Evolutionary conservation across 2,329 filamentous ascomycete genomes (phyloP).

Genomic region (Colletotrichum siamense): DNA sequence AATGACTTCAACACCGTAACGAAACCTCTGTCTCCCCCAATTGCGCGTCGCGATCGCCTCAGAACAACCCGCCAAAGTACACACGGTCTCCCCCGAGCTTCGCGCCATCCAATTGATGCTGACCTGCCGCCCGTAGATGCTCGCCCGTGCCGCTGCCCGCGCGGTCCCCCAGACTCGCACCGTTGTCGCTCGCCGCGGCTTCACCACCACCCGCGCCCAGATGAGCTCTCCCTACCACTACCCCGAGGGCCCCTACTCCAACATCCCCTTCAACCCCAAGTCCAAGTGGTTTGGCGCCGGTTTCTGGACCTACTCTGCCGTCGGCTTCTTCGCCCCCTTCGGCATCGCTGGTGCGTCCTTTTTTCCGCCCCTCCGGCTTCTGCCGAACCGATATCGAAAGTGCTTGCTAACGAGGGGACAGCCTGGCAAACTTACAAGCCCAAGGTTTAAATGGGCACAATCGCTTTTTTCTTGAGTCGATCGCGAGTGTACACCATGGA

Average conservation of each 20-base stretch:
- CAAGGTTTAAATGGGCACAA: conserved; percentile 38
- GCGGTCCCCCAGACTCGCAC: conserved; percentile 67
- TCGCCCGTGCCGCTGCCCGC: conserved; percentile 73
- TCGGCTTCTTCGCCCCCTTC: conserved; percentile 67
- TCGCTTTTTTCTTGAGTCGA: conserved; percentile 13
- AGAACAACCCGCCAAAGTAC: conserved; percentile 13
- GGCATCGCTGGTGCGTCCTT: conserved; percentile 63
- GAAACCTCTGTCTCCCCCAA: neutral
- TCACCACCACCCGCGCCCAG: conserved; percentile 88
- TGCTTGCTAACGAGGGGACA: conserved; percentile 33
- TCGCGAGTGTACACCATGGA: conserved; percentile 20
- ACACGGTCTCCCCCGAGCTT: neutral
- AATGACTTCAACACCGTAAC: conserved; percentile 21
- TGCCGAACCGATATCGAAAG: neutral
- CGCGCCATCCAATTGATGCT: conserved; percentile 28
- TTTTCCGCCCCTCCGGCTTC: conserved; percentile 14
- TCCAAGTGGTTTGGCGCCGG: conserved; percentile 82
- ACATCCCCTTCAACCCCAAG: conserved; percentile 96
- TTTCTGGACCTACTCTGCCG: conserved; percentile 76
- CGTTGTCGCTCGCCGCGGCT: conserved; percentile 85
- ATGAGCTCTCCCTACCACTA: conserved; percentile 96
- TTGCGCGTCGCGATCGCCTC: conserved; percentile 16
- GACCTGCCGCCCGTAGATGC: conserved; percentile 71
- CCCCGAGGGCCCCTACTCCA: conserved; percentile 91
- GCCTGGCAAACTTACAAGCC: conserved; percentile 58